phyloP scores from a whole-genome alignment of 768 basidiomycete species.

The Amanita inopinata region DNA sequence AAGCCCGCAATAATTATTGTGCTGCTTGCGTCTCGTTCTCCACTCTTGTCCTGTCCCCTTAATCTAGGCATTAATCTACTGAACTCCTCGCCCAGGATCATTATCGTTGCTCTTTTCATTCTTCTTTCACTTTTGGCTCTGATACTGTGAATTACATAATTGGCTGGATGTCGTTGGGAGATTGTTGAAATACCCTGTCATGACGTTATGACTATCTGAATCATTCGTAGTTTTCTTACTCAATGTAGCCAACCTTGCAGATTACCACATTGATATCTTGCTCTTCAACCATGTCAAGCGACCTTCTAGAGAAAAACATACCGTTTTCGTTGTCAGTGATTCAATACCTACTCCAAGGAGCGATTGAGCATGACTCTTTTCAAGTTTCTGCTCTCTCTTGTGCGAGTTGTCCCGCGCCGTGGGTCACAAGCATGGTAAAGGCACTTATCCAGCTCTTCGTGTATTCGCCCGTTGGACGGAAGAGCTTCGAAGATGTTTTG shows the following conservation, averaged over 20 bases:
- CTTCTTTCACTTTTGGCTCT: too few relatives aligned
- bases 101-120: background rate
- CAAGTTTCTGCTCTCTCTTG: conserved; percentile 41
- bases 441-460: conserved; percentile 27
- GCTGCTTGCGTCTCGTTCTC: too few relatives aligned
- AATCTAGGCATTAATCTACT: conserved; percentile 8
- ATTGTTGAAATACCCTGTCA: conserved; percentile 7
- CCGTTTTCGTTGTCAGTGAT: conserved; percentile 21
- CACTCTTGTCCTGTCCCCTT: background rate
- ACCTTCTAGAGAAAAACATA: conserved; percentile 8
- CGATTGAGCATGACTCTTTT: background rate
- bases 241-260: background rate
- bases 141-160: conserved; percentile 6
- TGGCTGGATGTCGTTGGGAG: conserved; percentile 1
- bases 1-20: too few relatives aligned
- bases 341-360: background rate
- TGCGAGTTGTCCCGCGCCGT: conserved; percentile 31
- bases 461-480: conserved; percentile 36
- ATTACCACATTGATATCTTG: background rate
- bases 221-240: background rate
- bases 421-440: conserved; percentile 19
- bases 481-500: conserved; percentile 29
- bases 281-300: background rate
- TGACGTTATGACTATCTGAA: conserved; percentile 1
- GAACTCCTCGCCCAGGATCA: background rate